Base-by-base conservation (phyloP, 306 rosid species). In the Oxytropis ochrocephala region DNA sequence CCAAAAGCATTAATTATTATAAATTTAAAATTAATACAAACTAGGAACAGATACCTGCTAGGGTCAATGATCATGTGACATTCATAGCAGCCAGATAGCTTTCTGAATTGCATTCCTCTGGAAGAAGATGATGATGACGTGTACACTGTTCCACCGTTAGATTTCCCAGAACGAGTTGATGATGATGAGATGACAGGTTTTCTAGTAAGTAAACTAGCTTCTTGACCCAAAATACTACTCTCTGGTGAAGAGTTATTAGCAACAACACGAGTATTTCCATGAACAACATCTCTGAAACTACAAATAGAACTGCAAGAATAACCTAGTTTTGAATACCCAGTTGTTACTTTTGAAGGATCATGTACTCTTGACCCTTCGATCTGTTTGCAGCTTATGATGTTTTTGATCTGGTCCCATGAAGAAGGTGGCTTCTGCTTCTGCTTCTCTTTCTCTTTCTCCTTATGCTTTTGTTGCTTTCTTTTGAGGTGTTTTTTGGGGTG, bases 341-440 rank as follows among this genome's bases (percentile, higher is more conserved):
- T 79, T 14, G 62, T 76, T 9, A 65, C 78, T 44, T 85, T 87
- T 2, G 89, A 80, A 1, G 96, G 97, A 76, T 89, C 90, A 18
- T 89, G 96, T 8, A 95, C 97, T 33, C 72, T 78, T 0, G 91
- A 79, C 8, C 84, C 91, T 85, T 94, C 96, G 51, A 93, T 74
- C 82, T 95, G 95, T 70, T 91, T 95, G 75, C 99, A 95, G 59
- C 87, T 83, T 12, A 95, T 75, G 10, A 95, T 82, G 80, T 83
- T 95, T 82, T 95, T 95, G 73, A 95, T 75, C 70, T 95, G 99
- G 64, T 89, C 96, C 99, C 99, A 95, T 47, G 99, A 88, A 36
- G 95, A 79, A 0, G 81, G 38, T 33, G 80, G 79, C 12, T 81
- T 75, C 53, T 42, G 60, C 11, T 69, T 38, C 16, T 73, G 82